Conservation (phyloP, 1,284 basidiomycete species). For the Cutaneotrichosporon arboriforme region DNA sequence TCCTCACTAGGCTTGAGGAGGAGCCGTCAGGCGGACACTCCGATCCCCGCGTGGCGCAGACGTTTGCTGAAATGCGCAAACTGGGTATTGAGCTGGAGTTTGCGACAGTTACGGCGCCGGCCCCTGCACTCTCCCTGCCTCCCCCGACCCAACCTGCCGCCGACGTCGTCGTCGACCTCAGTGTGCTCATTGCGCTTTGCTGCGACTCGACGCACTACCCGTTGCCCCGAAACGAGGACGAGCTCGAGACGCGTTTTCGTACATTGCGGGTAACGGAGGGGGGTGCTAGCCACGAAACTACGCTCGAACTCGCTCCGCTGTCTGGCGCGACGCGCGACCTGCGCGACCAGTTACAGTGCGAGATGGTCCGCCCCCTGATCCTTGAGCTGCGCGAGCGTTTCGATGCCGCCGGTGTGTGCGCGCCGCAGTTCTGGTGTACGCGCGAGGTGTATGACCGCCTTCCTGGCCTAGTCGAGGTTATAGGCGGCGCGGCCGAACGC, state of each 20-base stretch:
- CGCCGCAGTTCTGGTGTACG: constrained; percentile 38
- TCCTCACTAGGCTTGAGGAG: constrained; percentile 64
- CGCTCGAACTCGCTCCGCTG: constrained; percentile 19
- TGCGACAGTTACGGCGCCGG: background rate
- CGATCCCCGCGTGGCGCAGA: constrained; percentile 60
- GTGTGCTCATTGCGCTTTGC: constrained; percentile 71
- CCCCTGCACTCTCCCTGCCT: too few relatives aligned
- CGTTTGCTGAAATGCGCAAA: constrained; percentile 54
- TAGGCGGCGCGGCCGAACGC: constrained; percentile 35
- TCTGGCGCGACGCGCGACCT: constrained; percentile 34
- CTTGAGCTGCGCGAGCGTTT: constrained; percentile 34
- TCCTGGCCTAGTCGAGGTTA: constrained; percentile 36
- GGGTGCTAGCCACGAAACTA: background rate
- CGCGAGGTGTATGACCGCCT: constrained; percentile 33
- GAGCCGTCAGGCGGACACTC: constrained; percentile 26
- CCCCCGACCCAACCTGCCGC: background rate
- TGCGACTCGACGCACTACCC: constrained; percentile 73
- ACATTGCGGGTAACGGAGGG: background rate
- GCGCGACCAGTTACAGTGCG: constrained; percentile 37
- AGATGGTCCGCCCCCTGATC: constrained; percentile 36
- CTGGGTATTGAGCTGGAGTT: constrained; percentile 60
- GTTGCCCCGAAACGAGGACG: constrained; percentile 55
- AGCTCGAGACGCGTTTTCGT: constrained; percentile 58
- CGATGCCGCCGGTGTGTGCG: background rate
- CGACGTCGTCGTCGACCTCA: constrained; percentile 70